Percentiles rank a stretch among this genome's conserved stretches.
Conservation (phyloP, 352 stramenopile species). For the Globisporangium alternatum region DNA sequence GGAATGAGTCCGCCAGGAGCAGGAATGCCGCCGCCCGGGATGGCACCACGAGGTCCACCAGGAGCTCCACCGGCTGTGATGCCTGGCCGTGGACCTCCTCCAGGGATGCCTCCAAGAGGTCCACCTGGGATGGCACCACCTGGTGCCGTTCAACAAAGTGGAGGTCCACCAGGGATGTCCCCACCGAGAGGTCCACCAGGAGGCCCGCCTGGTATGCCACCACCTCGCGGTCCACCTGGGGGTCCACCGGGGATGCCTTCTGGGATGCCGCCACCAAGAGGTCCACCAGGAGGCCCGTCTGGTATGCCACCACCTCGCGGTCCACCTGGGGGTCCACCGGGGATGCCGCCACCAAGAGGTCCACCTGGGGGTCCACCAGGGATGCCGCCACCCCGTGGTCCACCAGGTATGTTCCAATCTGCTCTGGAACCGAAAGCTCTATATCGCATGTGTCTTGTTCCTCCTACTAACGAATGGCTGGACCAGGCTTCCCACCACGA, state of each 20-base stretch:
- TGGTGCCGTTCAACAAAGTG: constrained; percentile 1
- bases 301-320: neutral
- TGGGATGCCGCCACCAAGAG: neutral
- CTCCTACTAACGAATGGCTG: neutral
- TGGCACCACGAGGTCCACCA: constrained; percentile 9
- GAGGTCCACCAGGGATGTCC: constrained; percentile 2
- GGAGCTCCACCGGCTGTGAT: neutral
- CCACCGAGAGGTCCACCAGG: constrained; percentile 3
- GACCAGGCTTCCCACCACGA: constrained; percentile 20
- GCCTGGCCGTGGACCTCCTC: neutral
- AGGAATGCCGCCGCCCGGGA: constrained; percentile 6
- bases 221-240: constrained; percentile 14
- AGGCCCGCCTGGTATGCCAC: constrained; percentile 5
- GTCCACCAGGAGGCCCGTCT: constrained; percentile 15
- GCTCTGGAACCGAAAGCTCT: neutral
- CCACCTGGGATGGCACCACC: constrained; percentile 5
- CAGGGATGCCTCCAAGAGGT: neutral
- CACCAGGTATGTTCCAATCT: constrained; percentile 17
- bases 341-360: constrained; percentile 1
- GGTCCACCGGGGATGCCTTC: constrained; percentile 16
- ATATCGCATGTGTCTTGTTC: neutral
- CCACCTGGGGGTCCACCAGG: constrained; percentile 4
- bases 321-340: neutral
- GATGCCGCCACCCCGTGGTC: constrained; percentile 17
- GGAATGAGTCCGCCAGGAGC: constrained; percentile 16